phyloP scores from a whole-genome alignment of 1,284 basidiomycete species.

The Abortiporus biennis region DNA sequence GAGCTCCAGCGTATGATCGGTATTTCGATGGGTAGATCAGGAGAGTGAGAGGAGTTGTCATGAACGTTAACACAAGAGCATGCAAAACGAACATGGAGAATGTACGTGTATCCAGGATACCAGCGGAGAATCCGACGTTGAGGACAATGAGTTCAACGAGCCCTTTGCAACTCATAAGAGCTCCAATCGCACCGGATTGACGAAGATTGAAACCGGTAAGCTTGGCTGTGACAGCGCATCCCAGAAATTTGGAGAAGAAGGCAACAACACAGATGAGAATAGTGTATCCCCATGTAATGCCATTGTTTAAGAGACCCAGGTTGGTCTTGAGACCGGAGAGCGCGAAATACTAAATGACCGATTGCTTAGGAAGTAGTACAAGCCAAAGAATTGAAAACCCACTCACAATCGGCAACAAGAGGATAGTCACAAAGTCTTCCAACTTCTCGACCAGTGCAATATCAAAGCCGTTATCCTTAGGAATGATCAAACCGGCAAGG shows the following conservation, averaged over 20 bases:
- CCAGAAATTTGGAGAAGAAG: constrained; percentile 73
- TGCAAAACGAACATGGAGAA: constrained; percentile 91
- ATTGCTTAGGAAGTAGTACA: not conserved
- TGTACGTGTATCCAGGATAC: constrained; percentile 66
- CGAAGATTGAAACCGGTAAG: constrained; percentile 66
- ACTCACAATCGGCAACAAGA: constrained; percentile 80
- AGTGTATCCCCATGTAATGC: constrained; percentile 82
- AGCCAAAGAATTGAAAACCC: not conserved
- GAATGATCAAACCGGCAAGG: constrained; percentile 84
- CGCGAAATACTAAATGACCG: constrained; percentile 63
- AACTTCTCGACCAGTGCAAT: constrained; percentile 73
- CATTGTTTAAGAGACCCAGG: constrained; percentile 71
- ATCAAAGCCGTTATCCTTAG: constrained; percentile 82
- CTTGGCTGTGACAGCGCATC: constrained; percentile 63
- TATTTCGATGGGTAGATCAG: constrained; percentile 66
- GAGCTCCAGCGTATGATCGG: constrained; percentile 24
- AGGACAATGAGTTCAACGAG: constrained; percentile 89
- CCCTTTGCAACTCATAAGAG: constrained; percentile 94
- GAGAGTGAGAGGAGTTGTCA: constrained; percentile 81
- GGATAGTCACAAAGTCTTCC: constrained; percentile 69
- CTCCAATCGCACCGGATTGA: constrained; percentile 82
- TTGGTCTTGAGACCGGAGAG: constrained; percentile 82
- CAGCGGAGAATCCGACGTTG: constrained; percentile 82
- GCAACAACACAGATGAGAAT: constrained; percentile 78
- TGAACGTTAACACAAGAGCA: constrained; percentile 79